phyloP scores from a whole-genome alignment of 257 asterid species.

The Solanum infundibuliforme region DNA sequence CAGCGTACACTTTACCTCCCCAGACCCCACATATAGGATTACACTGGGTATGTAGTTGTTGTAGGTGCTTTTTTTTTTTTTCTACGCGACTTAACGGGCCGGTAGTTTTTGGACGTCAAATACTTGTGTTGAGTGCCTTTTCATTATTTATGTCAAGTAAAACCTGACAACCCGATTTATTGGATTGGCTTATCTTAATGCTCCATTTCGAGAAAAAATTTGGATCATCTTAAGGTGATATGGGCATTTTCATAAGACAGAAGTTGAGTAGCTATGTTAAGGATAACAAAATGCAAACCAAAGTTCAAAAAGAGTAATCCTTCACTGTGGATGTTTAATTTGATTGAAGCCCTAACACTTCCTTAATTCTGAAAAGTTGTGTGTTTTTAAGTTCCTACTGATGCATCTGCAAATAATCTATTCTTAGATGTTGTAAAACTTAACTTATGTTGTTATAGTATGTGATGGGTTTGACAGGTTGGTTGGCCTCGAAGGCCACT shows the following conservation, averaged over 20 bases:
- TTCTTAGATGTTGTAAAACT: neutral
- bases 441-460: neutral
- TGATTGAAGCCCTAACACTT: neutral
- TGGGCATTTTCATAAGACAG: neutral
- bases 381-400: neutral
- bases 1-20: neutral
- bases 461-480: slow-evolving; percentile 41
- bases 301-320: neutral
- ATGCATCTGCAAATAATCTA: neutral
- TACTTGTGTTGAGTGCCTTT: neutral
- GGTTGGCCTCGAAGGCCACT: slow-evolving; percentile 98
- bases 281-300: neutral
- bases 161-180: neutral
- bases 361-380: neutral
- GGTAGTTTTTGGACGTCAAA: neutral
- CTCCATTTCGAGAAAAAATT: neutral
- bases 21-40: neutral
- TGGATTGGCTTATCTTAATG: neutral
- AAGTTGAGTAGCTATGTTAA: neutral
- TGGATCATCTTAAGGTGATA: neutral
- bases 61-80: neutral
- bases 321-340: neutral
- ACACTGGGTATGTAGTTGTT: neutral
- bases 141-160: neutral
- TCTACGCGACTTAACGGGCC: neutral